Evolutionary conservation across 2,329 filamentous ascomycete genomes (phyloP), one percentile per base, ranked within the genome.

Genomic region (Phialophora tarda): DNA sequence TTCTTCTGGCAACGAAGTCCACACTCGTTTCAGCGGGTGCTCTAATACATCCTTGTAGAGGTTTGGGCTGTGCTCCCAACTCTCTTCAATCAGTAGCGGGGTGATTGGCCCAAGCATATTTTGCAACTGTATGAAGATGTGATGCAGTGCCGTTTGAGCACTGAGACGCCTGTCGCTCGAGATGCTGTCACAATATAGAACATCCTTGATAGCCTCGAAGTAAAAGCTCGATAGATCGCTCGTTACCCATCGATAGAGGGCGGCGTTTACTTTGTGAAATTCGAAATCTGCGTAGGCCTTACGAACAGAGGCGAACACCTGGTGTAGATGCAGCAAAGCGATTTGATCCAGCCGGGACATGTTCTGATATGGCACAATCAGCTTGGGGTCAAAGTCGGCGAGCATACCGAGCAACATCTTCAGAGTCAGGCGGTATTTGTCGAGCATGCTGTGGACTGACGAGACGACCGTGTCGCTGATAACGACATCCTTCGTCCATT

Each of bases 141-240:
- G 76, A 55, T 82, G 82, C 7, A 89, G 77, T 1, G 86, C 83
- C 4, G 80, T 83, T 71, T 89, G 87, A 0, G 85, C 84, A 24
- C 82, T 81, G 28, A 81, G 74, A 60, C 87, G 82, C 56, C 91
- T 79, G 4, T 85, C 82, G 55, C 90, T 89, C 14, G 85, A 83
- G 14, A 86, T 86, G 67, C 89, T 86, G 32, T 91, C 91, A 54
- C 93, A 95, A 81, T 99, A 99, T 1, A 98, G 82, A 2, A 92
- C 85, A 74, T 99, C 95, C 78, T 99, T 99, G 73, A 93, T 84
- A 0, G 91, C 88, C 78, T 99, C 95, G 64, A 99, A 87, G 77
- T 98, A 99, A 77, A 97, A 96, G 0, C 94, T 90, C 0, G 93
- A 97, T 26, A 99, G 84, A 71, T 97, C 91, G 26, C 84, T 88